These are phyloP conservation scores for Saccharomycopsis phalli DNA, from an alignment of 1,139 yeast species.

Conservation along the genomic window DNA sequence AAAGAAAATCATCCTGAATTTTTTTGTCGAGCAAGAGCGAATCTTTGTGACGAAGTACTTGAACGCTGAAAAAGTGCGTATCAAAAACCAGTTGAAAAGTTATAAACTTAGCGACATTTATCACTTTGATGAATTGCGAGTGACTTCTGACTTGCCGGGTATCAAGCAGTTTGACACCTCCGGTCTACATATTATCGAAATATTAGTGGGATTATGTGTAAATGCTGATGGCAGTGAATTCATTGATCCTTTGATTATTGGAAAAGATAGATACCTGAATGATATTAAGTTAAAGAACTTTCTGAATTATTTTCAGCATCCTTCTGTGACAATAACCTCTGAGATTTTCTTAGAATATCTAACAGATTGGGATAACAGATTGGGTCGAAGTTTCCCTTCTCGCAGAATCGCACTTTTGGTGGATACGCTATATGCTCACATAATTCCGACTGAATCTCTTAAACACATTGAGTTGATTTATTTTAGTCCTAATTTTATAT, in stretches of 20 bases:
- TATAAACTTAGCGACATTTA: constrained; percentile 23
- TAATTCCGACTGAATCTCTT: constrained; percentile 25
- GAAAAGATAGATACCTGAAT: constrained; percentile 1
- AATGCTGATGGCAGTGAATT: constrained; percentile 25
- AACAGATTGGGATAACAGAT: constrained; percentile 16
- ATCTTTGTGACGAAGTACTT: constrained; percentile 19
- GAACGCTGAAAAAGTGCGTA: constrained; percentile 21
- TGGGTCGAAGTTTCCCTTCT: constrained; percentile 14
- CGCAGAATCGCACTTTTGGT: constrained; percentile 25
- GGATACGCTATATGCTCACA: constrained; percentile 28
- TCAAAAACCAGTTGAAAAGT: constrained; percentile 11
- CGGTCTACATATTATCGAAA: constrained; percentile 15
- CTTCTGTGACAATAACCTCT: constrained; percentile 22
- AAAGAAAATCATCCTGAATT: constrained; percentile 23
- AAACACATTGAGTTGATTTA: constrained; percentile 24
- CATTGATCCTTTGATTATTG: constrained; percentile 24
- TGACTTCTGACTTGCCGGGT: constrained; percentile 22
- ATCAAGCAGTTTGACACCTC: constrained; percentile 9
- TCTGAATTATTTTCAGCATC: constrained; percentile 16
- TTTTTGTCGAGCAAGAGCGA: constrained; percentile 20
- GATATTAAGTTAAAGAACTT: constrained; percentile 3
- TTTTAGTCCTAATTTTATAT: constrained; percentile 23
- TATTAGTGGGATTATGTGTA: constrained; percentile 24
- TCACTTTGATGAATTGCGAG: constrained; percentile 24
- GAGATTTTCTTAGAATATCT: constrained; percentile 27